phyloP scores from a whole-genome alignment of 169 alveolate species.

The Plasmodium falciparum region DNA sequence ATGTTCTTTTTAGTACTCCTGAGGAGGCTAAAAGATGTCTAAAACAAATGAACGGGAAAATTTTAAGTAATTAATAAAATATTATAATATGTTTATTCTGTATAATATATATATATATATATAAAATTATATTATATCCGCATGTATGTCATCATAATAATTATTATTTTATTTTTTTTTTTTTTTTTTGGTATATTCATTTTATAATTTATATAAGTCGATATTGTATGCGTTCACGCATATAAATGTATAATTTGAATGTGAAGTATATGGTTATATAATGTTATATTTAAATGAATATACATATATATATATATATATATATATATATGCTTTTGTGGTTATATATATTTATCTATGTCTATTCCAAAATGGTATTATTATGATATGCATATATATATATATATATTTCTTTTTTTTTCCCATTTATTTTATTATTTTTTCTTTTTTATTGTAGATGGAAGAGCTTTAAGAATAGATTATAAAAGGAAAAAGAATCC shows the following conservation, averaged over 20 bases:
- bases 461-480: slow-evolving; percentile 74
- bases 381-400: not conserved
- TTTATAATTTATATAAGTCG: not conserved
- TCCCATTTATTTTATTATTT: not conserved
- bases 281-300: not conserved
- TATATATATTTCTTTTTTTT: not conserved
- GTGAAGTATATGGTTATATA: too few species aligned
- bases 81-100: not conserved
- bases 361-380: not conserved
- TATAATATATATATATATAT: not conserved
- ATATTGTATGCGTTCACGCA: not conserved
- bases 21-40: slow-evolving; percentile 78
- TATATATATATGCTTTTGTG: not conserved
- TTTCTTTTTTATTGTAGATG: slow-evolving; percentile 36
- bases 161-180: not conserved
- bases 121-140: not conserved
- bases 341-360: not conserved
- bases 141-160: not conserved
- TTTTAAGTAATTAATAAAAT: slow-evolving; percentile 48
- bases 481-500: slow-evolving; percentile 46
- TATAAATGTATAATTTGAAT: too few species aligned
- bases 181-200: not conserved
- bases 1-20: slow-evolving; percentile 74
- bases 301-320: not conserved
- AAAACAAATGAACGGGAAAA: slow-evolving; percentile 72